Percentiles rank a stretch among this genome's conserved stretches.
These are phyloP conservation scores for Ophiostoma tasmaniense DNA, from an alignment of 2,329 filamentous ascomycete species.

Conservation along the genomic window DNA sequence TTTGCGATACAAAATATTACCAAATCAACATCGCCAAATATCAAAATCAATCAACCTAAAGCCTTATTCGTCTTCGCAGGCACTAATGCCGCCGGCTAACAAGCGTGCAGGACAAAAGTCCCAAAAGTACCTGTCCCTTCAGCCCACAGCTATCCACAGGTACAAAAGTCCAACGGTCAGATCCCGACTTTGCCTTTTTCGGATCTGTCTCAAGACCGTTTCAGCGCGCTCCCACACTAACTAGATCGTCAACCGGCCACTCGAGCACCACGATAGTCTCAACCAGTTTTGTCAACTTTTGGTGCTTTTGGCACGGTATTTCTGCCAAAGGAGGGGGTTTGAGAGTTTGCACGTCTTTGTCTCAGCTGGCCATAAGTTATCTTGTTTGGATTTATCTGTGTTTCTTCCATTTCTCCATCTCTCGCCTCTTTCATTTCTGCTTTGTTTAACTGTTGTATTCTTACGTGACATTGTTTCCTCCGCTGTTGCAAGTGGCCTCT, in stretches of 20 bases:
- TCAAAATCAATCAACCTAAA: neutral
- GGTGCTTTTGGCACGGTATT: neutral
- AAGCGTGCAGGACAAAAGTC: neutral
- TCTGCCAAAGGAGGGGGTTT: neutral
- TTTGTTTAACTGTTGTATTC: neutral
- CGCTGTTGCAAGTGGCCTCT: neutral
- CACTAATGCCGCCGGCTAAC: neutral
- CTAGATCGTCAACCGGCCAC: neutral
- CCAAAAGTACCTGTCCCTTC: too few relatives aligned
- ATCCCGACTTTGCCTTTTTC: neutral
- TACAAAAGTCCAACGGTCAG: neutral
- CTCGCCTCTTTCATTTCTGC: neutral
- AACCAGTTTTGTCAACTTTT: neutral
- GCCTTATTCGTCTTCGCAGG: neutral
- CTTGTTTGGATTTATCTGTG: neutral
- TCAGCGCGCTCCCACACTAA: neutral
- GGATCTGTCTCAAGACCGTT: constrained; percentile 5
- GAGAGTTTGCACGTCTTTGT: neutral
- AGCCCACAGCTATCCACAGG: neutral
- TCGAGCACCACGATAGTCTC: neutral
- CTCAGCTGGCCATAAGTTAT: neutral
- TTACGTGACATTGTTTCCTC: neutral
- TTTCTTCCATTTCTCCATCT: neutral
- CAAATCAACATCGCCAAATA: neutral
- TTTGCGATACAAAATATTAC: neutral